Conservation (phyloP, 345 rosid species). For the Eucalyptus cloeziana region DNA sequence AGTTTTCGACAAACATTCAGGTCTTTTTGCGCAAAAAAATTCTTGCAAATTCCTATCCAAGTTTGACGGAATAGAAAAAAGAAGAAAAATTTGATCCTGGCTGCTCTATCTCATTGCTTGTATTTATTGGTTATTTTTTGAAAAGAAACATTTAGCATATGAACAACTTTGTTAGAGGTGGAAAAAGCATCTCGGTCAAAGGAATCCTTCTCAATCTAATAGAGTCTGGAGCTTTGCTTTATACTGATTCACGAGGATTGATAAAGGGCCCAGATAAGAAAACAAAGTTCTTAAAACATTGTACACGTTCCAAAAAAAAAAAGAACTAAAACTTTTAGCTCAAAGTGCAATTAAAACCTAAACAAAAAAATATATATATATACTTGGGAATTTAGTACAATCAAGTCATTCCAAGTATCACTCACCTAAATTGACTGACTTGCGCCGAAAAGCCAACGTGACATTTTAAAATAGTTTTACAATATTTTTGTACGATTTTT, state of each 20-base stretch:
- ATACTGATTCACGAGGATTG: no score
- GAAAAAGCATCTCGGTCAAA: not conserved
- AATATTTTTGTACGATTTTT: no score
- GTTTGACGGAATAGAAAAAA: not conserved
- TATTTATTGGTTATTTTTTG: not conserved
- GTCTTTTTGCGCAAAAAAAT: accelerated
- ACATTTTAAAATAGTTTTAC: not conserved
- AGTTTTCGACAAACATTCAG: not conserved
- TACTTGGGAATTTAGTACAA: not conserved
- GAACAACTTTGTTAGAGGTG: not conserved
- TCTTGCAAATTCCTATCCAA: not conserved
- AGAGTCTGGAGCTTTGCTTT: no score
- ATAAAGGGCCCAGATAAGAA: no score
- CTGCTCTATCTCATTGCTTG: not conserved
- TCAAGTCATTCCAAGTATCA: not conserved
- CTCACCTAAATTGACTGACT: not conserved
- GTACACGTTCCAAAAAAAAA: not conserved
- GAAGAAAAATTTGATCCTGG: not conserved
- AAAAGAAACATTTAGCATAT: not conserved
- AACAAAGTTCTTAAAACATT: not conserved
- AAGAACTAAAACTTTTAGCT: not conserved
- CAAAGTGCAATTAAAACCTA: not conserved
- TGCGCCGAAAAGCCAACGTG: accelerated
- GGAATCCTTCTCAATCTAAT: no score
- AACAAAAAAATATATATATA: not conserved